phyloP scores from a whole-genome alignment of 2,329 filamentous ascomycete species.

The Epichloe scottii region DNA sequence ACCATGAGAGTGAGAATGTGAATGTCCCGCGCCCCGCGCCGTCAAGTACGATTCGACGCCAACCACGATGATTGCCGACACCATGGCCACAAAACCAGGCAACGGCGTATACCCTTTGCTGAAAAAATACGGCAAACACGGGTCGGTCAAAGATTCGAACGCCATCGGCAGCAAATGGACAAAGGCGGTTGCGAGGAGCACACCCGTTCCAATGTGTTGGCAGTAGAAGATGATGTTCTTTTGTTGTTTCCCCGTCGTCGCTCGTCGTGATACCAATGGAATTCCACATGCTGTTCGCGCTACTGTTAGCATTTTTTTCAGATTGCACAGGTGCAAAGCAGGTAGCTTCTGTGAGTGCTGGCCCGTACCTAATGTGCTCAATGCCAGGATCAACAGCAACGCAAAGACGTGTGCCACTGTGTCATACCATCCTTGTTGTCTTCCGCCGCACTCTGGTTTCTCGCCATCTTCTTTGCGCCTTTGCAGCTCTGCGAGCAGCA shows the following conservation, averaged over 20 bases:
- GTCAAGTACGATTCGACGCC: slow-evolving; percentile 83
- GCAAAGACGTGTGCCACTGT: slow-evolving; percentile 56
- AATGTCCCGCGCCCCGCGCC: slow-evolving; percentile 50
- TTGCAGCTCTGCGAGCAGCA: slow-evolving; percentile 39
- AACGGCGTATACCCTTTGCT: slow-evolving; percentile 67
- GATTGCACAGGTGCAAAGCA: no score
- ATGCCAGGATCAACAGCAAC: slow-evolving; percentile 48
- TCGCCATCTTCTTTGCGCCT: slow-evolving; percentile 30
- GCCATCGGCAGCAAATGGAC: slow-evolving; percentile 63
- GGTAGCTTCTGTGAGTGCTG: not conserved
- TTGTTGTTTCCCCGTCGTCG: slow-evolving; percentile 44
- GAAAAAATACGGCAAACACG: slow-evolving; percentile 67
- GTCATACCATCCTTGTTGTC: slow-evolving; percentile 46
- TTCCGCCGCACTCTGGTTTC: slow-evolving; percentile 40
- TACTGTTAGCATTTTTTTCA: not conserved
- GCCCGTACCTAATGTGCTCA: slow-evolving; percentile 45
- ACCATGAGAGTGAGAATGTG: slow-evolving; percentile 40
- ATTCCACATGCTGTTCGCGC: slow-evolving; percentile 45
- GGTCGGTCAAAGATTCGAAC: slow-evolving; percentile 53
- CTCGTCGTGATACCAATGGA: slow-evolving; percentile 49
- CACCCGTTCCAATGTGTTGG: slow-evolving; percentile 69
- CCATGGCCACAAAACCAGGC: slow-evolving; percentile 71
- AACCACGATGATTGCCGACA: slow-evolving; percentile 70
- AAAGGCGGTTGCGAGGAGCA: slow-evolving; percentile 77
- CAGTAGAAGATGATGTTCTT: slow-evolving; percentile 51